Percentiles rank a stretch among this genome's conserved stretches.
These are phyloP conservation scores for Moringa oleifera DNA, from an alignment of 345 rosid species.

Conservation along the genomic window DNA sequence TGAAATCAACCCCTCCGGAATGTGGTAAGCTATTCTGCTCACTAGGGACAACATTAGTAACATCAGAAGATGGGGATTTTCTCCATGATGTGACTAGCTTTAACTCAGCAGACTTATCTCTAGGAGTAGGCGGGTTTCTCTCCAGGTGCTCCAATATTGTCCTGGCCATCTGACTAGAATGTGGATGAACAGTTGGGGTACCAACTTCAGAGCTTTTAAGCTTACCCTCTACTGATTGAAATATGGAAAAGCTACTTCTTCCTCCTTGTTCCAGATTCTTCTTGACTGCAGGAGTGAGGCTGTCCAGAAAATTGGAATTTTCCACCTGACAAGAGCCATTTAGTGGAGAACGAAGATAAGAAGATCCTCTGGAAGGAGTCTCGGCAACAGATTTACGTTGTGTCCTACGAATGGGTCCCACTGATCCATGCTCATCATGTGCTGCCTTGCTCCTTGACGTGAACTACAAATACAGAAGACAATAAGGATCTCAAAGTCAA, in stretches of 20 bases:
- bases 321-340: slow-evolving; percentile 31
- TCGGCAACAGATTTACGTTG: slow-evolving; percentile 33
- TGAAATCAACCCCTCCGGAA: slow-evolving; percentile 26
- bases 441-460: slow-evolving; percentile 33
- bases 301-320: slow-evolving; percentile 22
- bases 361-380: slow-evolving; percentile 31
- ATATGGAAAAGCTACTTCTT: slow-evolving; percentile 30
- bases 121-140: slow-evolving; percentile 60
- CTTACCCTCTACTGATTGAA: slow-evolving; percentile 29
- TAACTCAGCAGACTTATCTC: slow-evolving; percentile 64
- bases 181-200: slow-evolving; percentile 53
- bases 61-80: slow-evolving; percentile 34
- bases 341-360: slow-evolving; percentile 32
- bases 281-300: slow-evolving; percentile 27
- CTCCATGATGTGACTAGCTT: slow-evolving; percentile 60
- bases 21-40: slow-evolving; percentile 25
- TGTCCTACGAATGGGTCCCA: slow-evolving; percentile 67
- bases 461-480: slow-evolving; percentile 25
- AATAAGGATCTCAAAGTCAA: slow-evolving; percentile 7
- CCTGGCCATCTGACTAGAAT: slow-evolving; percentile 74
- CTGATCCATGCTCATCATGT: slow-evolving; percentile 46
- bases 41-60: slow-evolving; percentile 11
- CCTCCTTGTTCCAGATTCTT: slow-evolving; percentile 43
- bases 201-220: slow-evolving; percentile 34
- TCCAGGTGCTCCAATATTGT: slow-evolving; percentile 80